Conservation (phyloP, 2,329 filamentous ascomycete genomes). For the Rachicladosporium sp. region DNA sequence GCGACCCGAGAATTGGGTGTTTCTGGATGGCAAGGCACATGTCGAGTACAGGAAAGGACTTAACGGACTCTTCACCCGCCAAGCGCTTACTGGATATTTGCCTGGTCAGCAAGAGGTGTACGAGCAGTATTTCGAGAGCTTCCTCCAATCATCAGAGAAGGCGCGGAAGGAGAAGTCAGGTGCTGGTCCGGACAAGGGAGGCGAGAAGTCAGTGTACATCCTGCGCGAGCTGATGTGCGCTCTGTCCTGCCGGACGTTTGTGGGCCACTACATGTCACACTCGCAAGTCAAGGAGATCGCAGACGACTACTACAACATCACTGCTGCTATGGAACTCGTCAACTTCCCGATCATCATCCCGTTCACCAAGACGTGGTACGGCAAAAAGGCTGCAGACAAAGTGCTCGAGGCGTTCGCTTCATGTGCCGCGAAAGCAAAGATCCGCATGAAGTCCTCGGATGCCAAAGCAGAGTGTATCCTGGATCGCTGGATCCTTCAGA, state of each 20-base stretch:
- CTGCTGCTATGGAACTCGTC: constrained; percentile 87
- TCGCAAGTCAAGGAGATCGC: constrained; percentile 86
- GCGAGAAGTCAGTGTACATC: constrained; percentile 77
- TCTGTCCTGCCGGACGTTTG: constrained; percentile 87
- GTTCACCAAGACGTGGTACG: constrained; percentile 92
- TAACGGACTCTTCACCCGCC: constrained; percentile 85
- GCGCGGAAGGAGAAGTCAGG: constrained; percentile 26
- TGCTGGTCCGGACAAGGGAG: constrained; percentile 39
- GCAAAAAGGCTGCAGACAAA: constrained; percentile 90
- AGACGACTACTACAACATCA: constrained; percentile 94
- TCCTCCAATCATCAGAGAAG: constrained; percentile 54
- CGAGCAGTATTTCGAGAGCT: constrained; percentile 70
- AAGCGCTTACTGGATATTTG: constrained; percentile 76
- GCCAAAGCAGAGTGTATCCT: constrained; percentile 84
- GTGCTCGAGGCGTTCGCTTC: constrained; percentile 79
- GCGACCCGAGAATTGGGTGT: constrained; percentile 88
- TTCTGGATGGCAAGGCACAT: constrained; percentile 86
- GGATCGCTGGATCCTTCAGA: constrained; percentile 84
- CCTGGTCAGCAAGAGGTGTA: constrained; percentile 90
- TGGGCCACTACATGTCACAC: constrained; percentile 87
- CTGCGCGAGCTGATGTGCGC: constrained; percentile 94
- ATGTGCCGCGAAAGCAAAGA: constrained; percentile 87
- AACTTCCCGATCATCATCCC: constrained; percentile 96
- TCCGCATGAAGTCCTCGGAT: constrained; percentile 62
- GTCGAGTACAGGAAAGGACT: constrained; percentile 96